Base-by-base conservation (phyloP, 352 stramenopile genomes). In the Sclerospora graminicola region DNA sequence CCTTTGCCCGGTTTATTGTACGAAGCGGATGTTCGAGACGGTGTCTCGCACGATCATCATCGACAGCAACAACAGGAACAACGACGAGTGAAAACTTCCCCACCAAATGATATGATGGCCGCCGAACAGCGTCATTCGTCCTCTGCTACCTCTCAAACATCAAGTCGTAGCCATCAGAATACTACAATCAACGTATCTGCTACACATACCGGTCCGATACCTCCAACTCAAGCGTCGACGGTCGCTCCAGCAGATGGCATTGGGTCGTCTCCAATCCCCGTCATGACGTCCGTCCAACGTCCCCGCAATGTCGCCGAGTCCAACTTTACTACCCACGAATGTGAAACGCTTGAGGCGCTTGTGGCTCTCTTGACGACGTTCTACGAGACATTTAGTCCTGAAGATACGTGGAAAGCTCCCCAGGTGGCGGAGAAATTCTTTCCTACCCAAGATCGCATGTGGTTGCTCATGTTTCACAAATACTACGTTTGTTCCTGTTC, bases 1-100 rank as follows among this genome's bases (percentile, higher is more conserved):
- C 70, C 81, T 8, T 73, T 98, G 20, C 94, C 94, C 5, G 94
- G 94, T 49, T 51, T 98, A 20, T 67, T 99, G 8, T 99, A 98
- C 67, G 95, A 99, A 71, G 93, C 94, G 10, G 69, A 94, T 38
- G 70, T 91, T 18, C 70, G 70, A 8, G 77, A 91, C 27, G 74
- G 79, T 15, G 74, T 89, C 21, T 69, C 65, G 14, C 69, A 88
- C 34, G 50, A 73, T 14, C 43, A 59, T 29, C 53, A 59, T 30
- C 57, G 56, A 23, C 57, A 59, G 19, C 44, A 54, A 20, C 58
- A 46, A 10, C 32, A 54, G 39, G 23, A 46, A 31, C 16, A 52
- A 53, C 42, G 24, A 28, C 45, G 49, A 24, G 30, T 45, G 0
- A 67, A 67, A 34, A 60, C 47, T 13, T 29, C 53, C 2, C 18